A percentile compares a stretch with the other conserved stretches of the same genome.
phyloP scores from a whole-genome alignment of 1,139 yeast species.

The Yamadazyma buinensis region DNA sequence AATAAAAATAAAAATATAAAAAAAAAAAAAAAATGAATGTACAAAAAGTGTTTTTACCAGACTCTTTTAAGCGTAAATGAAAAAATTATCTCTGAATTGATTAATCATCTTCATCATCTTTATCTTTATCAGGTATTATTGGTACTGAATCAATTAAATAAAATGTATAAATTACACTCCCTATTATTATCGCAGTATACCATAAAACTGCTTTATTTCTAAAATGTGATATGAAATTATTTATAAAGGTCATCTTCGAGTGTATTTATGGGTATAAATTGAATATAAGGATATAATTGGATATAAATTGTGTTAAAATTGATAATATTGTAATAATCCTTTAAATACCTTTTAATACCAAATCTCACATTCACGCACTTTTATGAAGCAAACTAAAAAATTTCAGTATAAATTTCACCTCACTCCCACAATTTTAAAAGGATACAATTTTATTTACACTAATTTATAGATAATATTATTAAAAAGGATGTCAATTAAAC shows the following conservation, averaged over 20 bases:
- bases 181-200: conserved; percentile 30
- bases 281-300: too few relatives aligned
- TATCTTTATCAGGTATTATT: not conserved
- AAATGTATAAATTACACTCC: conserved; percentile 32
- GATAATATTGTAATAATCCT: not conserved
- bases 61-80: too few relatives aligned
- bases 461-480: too few relatives aligned
- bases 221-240: conserved; percentile 23
- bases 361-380: not conserved
- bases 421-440: not conserved
- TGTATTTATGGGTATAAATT: too few relatives aligned
- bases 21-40: too few relatives aligned
- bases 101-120: not conserved
- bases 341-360: conserved; percentile 2
- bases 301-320: not conserved
- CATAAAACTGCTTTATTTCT: conserved; percentile 36
- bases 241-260: conserved; percentile 20
- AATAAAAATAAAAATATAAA: too few relatives aligned
- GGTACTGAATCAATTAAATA: conserved; percentile 32
- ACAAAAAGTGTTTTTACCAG: too few relatives aligned
- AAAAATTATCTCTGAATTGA: too few relatives aligned
- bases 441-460: not conserved
- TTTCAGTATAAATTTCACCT: too few relatives aligned
- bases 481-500: conserved; percentile 16
- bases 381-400: too few relatives aligned